phyloP scores from a whole-genome alignment of 495 filamentous ascomycete genomes.

The Choiromyces venosus region DNA sequence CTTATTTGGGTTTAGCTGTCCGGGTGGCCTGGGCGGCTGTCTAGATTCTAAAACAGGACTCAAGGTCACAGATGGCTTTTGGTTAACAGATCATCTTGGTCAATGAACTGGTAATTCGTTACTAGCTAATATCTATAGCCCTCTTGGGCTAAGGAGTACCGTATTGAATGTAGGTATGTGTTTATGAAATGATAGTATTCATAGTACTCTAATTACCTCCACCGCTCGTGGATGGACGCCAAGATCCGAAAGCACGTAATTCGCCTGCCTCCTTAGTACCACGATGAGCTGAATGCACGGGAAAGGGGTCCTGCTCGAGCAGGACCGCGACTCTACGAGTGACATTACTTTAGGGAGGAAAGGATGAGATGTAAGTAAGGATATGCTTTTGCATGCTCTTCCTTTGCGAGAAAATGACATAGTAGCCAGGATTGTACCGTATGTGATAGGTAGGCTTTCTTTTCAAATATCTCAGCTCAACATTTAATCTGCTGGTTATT shows the following conservation, averaged over 20 bases:
- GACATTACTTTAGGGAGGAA: not conserved
- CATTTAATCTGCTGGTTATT: not conserved
- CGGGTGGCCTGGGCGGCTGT: too few species aligned
- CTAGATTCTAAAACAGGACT: not conserved
- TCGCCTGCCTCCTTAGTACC: not conserved
- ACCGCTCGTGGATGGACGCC: not conserved
- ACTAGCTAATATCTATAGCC: not conserved
- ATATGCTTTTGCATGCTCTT: not conserved
- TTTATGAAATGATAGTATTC: not conserved
- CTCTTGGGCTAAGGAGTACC: not conserved
- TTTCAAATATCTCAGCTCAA: not conserved
- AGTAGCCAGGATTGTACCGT: not conserved
- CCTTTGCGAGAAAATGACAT: not conserved
- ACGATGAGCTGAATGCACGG: not conserved
- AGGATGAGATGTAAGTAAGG: not conserved
- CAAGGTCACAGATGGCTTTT: not conserved
- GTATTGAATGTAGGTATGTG: not conserved
- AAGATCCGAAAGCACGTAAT: not conserved
- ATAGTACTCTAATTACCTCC: not conserved
- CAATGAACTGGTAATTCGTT: not conserved
- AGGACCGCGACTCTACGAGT: too few species aligned
- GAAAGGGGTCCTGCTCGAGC: not conserved
- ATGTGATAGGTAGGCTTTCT: not conserved
- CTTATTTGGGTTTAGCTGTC: too few species aligned
- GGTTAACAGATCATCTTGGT: not conserved